A percentile compares a stretch with the other conserved stretches of the same genome.
These are phyloP conservation scores for Fusarium mundagurra DNA, from an alignment of 2,329 filamentous ascomycete genomes.

Conservation along the genomic window DNA sequence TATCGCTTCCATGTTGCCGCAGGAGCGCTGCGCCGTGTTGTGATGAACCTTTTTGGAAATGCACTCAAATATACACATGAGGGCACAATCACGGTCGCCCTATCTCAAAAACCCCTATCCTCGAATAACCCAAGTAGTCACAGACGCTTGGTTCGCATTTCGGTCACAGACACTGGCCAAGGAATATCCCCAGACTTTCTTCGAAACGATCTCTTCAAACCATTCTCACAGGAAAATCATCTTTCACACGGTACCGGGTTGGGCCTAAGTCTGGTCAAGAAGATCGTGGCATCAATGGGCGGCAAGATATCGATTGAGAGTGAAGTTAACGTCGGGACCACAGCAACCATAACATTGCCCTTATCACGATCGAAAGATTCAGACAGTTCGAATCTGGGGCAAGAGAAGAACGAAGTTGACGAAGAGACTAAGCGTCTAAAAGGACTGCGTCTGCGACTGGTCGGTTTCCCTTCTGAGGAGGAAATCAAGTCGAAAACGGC, in stretches of 20 bases:
- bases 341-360: conserved; percentile 47
- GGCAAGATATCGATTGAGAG: conserved; percentile 68
- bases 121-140: background rate
- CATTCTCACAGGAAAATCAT: conserved; percentile 71
- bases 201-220: conserved; percentile 69
- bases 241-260: conserved; percentile 70
- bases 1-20: conserved; percentile 66
- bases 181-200: conserved; percentile 73
- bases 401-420: conserved; percentile 42
- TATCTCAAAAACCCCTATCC: conserved; percentile 35
- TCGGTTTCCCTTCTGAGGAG: conserved; percentile 20
- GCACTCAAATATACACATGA: conserved; percentile 67
- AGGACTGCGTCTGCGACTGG: conserved; percentile 41
- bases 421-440: conserved; percentile 43
- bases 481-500: background rate
- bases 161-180: conserved; percentile 70
- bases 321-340: conserved; percentile 49
- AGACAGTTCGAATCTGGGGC: background rate
- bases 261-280: conserved; percentile 71
- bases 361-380: conserved; percentile 23
- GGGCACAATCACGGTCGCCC: conserved; percentile 46
- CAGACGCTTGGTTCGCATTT: conserved; percentile 47
- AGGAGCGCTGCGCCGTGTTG: conserved; percentile 61
- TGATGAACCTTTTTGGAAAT: conserved; percentile 72
- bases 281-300: conserved; percentile 67